Evolutionary conservation across 495 filamentous ascomycete species (phyloP), one percentile per base, ranked within the genome.

Genomic region (Penicillium herquei): DNA sequence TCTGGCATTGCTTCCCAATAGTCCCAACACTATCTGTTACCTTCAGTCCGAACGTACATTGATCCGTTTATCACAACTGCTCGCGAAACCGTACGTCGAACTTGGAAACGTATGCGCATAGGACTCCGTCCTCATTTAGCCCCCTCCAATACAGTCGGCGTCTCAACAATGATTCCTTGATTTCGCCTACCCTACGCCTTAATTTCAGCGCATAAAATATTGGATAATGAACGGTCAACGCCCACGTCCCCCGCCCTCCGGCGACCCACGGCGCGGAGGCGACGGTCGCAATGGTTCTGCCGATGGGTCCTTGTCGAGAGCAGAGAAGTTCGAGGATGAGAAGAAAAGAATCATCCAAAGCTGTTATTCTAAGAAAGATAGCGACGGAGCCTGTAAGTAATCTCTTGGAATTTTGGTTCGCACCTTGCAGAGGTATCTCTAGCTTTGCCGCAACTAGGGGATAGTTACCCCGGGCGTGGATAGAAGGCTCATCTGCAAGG

Each of bases 261-360:
- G 61, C 40, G 70, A 72, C n/a, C 42, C 54, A 7, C 67, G 65
- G 16, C 73, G 72, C 55, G 68, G 54, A 39, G 71, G 57, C 48
- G 72, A 73, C 45, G 44, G 59, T 59, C 72, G 69, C 56, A 64
- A 66, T 63, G 70, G 66, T 51, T 51, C 72, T 7, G 67, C 62
- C 33, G 70, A 74, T 32, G 59, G 56, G 41, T 50, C 65, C 34
- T 73, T 81, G 75, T 88, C 78, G 51, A 86, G 90, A 69, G 93
- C 93, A 8, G 90, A 96, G 74, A 81, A 82, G 61, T 98, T 96
- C 68, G 92, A 98, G 70, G 91, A 98, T 61, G 94, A 98, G 77
- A 96, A 96, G 81, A 82, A 78, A 70, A 81, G 94, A 58, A 96
- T 98, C 51, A 89, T 93, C 34, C 85, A 90, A 55, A 96, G 89